Evolutionary conservation across 192 early-diverging fungal genomes (phyloP).

Genomic region (Umbelopsis isabellina): DNA sequence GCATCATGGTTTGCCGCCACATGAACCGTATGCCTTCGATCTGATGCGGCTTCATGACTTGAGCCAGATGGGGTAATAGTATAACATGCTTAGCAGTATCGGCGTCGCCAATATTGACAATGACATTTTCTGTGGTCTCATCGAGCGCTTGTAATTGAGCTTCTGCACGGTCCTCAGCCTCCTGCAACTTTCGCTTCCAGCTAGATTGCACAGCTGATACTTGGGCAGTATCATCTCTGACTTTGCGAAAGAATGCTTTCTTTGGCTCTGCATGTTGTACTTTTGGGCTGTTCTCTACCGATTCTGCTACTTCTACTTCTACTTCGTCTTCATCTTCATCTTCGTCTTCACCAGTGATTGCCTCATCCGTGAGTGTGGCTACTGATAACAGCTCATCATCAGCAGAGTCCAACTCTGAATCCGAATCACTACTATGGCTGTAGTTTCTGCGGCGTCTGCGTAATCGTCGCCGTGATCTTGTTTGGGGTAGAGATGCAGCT

Average conservation of each 20-base stretch:
- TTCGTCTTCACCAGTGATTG: too few species aligned
- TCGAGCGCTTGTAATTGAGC: not conserved
- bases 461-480: too few species aligned
- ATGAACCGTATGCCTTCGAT: constrained; percentile 80
- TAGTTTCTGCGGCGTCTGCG: too few species aligned
- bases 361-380: too few species aligned
- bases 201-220: not conserved
- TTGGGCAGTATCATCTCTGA: not conserved
- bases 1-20: constrained; percentile 79
- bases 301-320: too few species aligned
- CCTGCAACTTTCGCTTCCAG: not conserved
- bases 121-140: not conserved
- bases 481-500: too few species aligned
- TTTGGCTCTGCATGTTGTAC: not conserved
- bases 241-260: not conserved
- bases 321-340: too few species aligned
- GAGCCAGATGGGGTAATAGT: not conserved
- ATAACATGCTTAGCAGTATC: not conserved
- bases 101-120: not conserved
- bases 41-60: constrained; percentile 4
- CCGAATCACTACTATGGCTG: too few species aligned
- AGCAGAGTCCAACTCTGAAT: too few species aligned
- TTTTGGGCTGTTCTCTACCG: not conserved
- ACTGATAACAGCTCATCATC: too few species aligned
- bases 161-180: not conserved